phyloP scores from a whole-genome alignment of 208 protist species.

The Angomonas deanei region DNA sequence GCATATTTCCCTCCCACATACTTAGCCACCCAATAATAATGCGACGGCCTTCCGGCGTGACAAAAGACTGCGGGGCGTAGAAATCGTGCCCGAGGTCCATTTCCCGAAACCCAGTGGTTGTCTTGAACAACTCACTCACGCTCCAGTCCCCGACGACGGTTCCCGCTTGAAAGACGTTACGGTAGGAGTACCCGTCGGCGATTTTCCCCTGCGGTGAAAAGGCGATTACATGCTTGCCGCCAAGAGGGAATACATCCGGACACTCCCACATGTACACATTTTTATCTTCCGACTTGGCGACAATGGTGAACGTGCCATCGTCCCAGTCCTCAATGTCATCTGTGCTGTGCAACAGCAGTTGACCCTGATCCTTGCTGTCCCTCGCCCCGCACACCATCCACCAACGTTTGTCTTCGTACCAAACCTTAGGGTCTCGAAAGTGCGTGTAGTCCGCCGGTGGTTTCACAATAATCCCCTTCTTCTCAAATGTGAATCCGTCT shows the following conservation, averaged over 20 bases:
- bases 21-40: conserved; percentile 49
- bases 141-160: conserved; percentile 36
- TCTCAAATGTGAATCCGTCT: conserved; percentile 60
- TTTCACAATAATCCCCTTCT: conserved; percentile 63
- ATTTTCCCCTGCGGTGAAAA: conserved; percentile 35
- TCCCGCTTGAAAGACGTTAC: conserved; percentile 40
- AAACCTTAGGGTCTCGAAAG: conserved; percentile 47
- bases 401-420: conserved; percentile 43
- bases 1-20: conserved; percentile 52
- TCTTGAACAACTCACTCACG: conserved; percentile 27
- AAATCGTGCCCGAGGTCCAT: conserved; percentile 47
- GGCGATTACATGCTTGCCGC: conserved; percentile 23
- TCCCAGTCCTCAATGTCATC: conserved; percentile 68
- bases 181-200: conserved; percentile 19
- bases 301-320: conserved; percentile 46
- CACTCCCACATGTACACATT: conserved; percentile 62
- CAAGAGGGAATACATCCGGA: conserved; percentile 34
- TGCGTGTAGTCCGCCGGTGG: conserved; percentile 51
- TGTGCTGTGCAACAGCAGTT: conserved; percentile 59
- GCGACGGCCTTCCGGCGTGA: conserved; percentile 26
- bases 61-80: conserved; percentile 35
- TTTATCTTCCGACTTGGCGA: conserved; percentile 43
- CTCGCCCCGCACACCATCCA: conserved; percentile 57
- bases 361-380: conserved; percentile 52
- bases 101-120: conserved; percentile 27